phyloP scores from a whole-genome alignment of 2,329 filamentous ascomycete genomes.

The Trichophyton verrucosum region DNA sequence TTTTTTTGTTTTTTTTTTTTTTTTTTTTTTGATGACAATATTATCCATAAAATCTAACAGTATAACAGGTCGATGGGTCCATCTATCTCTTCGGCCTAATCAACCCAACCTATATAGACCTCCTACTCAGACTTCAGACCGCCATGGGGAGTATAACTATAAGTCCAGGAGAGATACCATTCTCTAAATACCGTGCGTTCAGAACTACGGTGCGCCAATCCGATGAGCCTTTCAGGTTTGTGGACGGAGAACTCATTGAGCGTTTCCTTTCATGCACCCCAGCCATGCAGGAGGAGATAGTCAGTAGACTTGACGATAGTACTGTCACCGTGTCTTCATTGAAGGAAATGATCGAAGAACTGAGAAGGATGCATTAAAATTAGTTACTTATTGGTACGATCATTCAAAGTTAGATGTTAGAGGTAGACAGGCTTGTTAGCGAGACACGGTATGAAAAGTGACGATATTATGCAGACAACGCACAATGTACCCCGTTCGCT shows the following conservation, averaged over 20 bases:
- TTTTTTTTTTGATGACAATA: too few relatives aligned
- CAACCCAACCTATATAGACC: constrained; percentile 56
- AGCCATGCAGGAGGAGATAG: constrained; percentile 42
- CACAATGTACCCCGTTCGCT: too few relatives aligned
- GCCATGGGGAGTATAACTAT: constrained; percentile 55
- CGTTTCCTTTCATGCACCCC: constrained; percentile 62
- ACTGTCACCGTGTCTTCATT: constrained; percentile 46
- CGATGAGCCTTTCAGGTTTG: constrained; percentile 69
- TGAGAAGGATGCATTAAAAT: constrained; percentile 39
- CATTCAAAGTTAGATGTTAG: too few relatives aligned
- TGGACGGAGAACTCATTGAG: constrained; percentile 87
- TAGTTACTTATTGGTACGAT: too few relatives aligned
- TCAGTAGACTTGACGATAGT: constrained; percentile 40
- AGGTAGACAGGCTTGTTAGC: too few relatives aligned
- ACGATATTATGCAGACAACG: too few relatives aligned
- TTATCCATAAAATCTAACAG: background rate
- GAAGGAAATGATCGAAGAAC: constrained; percentile 48
- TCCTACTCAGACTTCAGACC: constrained; percentile 70
- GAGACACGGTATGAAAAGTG: too few relatives aligned
- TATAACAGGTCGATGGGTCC: constrained; percentile 63
- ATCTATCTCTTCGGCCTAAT: constrained; percentile 85
- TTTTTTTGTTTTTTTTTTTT: too few relatives aligned
- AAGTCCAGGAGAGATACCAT: constrained; percentile 61
- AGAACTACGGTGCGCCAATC: constrained; percentile 57
- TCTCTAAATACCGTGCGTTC: constrained; percentile 71